Percentiles rank a stretch among this genome's conserved stretches.
Conservation (phyloP, 2,329 filamentous ascomycete genomes). For the Epichloe baconii region DNA sequence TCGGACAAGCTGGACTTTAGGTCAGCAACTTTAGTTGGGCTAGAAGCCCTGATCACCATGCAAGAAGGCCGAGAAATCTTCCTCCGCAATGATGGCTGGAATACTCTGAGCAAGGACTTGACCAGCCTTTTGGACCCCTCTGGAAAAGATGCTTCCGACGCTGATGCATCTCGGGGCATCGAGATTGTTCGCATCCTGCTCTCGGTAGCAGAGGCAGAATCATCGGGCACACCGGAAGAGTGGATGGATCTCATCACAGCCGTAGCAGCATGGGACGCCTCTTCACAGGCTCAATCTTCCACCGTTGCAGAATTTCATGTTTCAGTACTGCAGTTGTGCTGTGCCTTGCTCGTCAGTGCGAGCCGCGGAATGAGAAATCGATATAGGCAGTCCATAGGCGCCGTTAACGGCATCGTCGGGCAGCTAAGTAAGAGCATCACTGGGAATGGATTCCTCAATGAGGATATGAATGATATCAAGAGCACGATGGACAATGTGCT, state of each 20-base stretch:
- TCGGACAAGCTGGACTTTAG: constrained; percentile 36
- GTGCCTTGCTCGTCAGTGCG: constrained; percentile 35
- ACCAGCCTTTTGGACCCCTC: constrained; percentile 24
- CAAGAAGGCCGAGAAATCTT: constrained; percentile 35
- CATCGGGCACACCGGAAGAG: constrained; percentile 31
- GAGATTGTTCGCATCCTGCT: constrained; percentile 45
- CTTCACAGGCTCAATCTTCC: constrained; percentile 15
- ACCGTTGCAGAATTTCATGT: constrained; percentile 36
- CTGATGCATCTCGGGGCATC: constrained; percentile 31
- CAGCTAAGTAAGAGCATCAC: constrained; percentile 25
- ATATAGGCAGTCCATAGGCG: constrained; percentile 36
- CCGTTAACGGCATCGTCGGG: constrained; percentile 34
- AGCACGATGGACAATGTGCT: constrained; percentile 12
- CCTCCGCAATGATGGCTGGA: constrained; percentile 40
- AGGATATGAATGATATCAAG: constrained; percentile 33
- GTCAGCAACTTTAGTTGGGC: constrained; percentile 41
- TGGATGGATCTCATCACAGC: constrained; percentile 44
- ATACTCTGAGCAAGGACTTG: constrained; percentile 37
- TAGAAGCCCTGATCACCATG: constrained; percentile 43
- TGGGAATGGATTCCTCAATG: constrained; percentile 17
- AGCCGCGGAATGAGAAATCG: constrained; percentile 33
- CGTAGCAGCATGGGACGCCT: constrained; percentile 34
- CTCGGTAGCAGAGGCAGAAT: constrained; percentile 34
- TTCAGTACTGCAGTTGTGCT: constrained; percentile 42
- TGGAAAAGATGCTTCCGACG: constrained; percentile 11